Conservation (phyloP, 2,329 filamentous ascomycete genomes). For the Boeremia lycopersici region DNA sequence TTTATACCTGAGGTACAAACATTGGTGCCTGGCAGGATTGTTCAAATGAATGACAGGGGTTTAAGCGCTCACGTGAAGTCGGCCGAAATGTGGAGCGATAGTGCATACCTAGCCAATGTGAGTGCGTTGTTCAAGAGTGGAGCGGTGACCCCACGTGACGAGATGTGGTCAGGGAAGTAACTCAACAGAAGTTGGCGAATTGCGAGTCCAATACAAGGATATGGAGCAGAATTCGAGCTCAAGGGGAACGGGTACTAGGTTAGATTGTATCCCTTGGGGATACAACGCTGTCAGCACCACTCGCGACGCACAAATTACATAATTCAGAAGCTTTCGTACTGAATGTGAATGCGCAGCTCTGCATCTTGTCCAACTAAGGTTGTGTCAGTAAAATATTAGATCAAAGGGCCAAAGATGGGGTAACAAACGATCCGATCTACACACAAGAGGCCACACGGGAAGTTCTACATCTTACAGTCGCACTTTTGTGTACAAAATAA, state of each 20-base stretch:
- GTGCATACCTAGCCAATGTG: not conserved
- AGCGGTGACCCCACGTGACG: not conserved
- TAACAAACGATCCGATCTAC: not conserved
- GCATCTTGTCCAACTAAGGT: conserved; percentile 1
- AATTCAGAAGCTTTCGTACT: conserved; percentile 1
- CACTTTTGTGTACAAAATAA: not conserved
- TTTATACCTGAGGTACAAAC: conserved; percentile 6
- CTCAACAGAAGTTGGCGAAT: not conserved
- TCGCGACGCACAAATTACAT: not conserved
- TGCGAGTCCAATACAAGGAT: not conserved
- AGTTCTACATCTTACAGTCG: not conserved
- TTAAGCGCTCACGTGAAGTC: not conserved
- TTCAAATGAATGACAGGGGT: not conserved
- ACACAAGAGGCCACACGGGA: not conserved
- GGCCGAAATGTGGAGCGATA: not conserved
- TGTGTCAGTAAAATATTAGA: not conserved
- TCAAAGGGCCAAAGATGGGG: not conserved
- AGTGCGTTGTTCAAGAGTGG: not conserved
- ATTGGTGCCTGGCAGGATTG: conserved; percentile 3
- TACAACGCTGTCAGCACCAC: no score
- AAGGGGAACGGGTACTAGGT: no score
- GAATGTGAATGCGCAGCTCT: not conserved
- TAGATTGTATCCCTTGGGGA: no score
- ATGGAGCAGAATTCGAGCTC: no score
- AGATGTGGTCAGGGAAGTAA: not conserved